A percentile compares a stretch with the other conserved stretches of the same genome.
These are phyloP conservation scores for Mycena rebaudengoi DNA, from an alignment of 768 basidiomycete genomes.

Conservation along the genomic window DNA sequence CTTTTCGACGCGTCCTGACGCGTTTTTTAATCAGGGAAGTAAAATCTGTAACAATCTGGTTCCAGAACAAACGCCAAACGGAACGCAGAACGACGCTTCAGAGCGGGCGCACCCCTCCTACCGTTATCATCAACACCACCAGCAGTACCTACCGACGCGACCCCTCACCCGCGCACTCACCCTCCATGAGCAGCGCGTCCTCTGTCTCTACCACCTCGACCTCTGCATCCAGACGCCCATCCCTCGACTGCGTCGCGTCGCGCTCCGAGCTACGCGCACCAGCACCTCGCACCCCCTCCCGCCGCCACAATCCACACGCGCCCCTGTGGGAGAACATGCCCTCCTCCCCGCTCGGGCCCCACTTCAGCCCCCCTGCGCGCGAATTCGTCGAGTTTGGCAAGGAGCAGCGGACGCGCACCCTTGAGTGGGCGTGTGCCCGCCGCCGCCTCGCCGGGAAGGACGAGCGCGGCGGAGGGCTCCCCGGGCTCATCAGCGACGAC, in stretches of 20 bases:
- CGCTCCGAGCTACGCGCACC: conserved; percentile 57
- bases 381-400: conserved; percentile 59
- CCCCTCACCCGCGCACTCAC: conserved; percentile 33
- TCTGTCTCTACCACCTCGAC: conserved; percentile 35
- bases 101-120: conserved; percentile 36
- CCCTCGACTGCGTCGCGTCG: conserved; percentile 68
- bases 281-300: conserved; percentile 51
- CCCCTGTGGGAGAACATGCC: conserved; percentile 66
- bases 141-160: conserved; percentile 35
- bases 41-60: conserved; percentile 83
- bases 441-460: conserved; percentile 59
- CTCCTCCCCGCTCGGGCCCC: conserved; percentile 66
- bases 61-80: conserved; percentile 83
- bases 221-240: conserved; percentile 44
- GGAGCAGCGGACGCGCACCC: conserved; percentile 57
- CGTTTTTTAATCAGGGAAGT: conserved; percentile 56
- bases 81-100: conserved; percentile 64
- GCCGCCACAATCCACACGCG: conserved; percentile 43
- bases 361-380: conserved; percentile 59
- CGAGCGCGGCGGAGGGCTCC: conserved; percentile 26
- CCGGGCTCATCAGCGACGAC: conserved; percentile 33
- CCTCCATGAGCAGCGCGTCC: conserved; percentile 36
- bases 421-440: conserved; percentile 82
- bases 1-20: conserved; percentile 26
- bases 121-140: conserved; percentile 42